Percentiles rank a stretch among this genome's conserved stretches.
These are phyloP conservation scores for Fusarium nelsonii DNA, from an alignment of 2,329 filamentous ascomycete species.

Conservation along the genomic window DNA sequence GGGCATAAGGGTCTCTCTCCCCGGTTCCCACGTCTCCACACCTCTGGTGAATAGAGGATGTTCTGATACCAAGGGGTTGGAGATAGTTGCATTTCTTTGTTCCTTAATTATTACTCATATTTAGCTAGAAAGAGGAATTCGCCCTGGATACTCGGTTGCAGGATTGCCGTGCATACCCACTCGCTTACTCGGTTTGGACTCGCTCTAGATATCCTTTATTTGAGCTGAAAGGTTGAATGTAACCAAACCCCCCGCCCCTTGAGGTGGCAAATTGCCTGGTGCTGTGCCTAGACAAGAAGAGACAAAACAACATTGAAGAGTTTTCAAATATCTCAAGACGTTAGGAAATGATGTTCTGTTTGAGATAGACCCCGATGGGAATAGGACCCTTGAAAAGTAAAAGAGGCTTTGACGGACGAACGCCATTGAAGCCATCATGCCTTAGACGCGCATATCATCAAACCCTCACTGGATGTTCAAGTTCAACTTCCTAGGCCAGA, in stretches of 20 bases:
- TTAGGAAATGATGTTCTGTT: not conserved
- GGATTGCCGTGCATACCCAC: not conserved
- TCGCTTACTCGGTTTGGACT: not conserved
- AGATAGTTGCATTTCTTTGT: slow-evolving; percentile 29
- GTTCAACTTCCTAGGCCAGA: not conserved
- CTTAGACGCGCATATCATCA: slow-evolving; percentile 8
- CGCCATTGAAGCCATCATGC: slow-evolving; percentile 25
- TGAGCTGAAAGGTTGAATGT: not conserved
- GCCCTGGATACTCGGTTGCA: not conserved
- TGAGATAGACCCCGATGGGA: not conserved
- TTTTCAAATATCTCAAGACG: slow-evolving; percentile 1
- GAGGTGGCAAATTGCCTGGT: slow-evolving; percentile 33
- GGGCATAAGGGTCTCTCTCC: not conserved
- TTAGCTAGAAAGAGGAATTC: not conserved
- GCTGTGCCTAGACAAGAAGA: too few species aligned
- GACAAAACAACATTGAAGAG: slow-evolving; percentile 5
- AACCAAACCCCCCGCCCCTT: not conserved
- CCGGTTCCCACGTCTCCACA: slow-evolving; percentile 14
- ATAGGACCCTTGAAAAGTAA: slow-evolving; percentile 7
- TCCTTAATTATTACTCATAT: not conserved
- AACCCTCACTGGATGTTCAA: not conserved
- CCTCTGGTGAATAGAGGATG: slow-evolving; percentile 2
- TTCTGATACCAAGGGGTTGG: slow-evolving; percentile 33
- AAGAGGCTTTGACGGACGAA: slow-evolving; percentile 4
- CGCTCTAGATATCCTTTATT: not conserved